Conservation (phyloP, 768 basidiomycete genomes). For the Termitomyces sp. region DNA sequence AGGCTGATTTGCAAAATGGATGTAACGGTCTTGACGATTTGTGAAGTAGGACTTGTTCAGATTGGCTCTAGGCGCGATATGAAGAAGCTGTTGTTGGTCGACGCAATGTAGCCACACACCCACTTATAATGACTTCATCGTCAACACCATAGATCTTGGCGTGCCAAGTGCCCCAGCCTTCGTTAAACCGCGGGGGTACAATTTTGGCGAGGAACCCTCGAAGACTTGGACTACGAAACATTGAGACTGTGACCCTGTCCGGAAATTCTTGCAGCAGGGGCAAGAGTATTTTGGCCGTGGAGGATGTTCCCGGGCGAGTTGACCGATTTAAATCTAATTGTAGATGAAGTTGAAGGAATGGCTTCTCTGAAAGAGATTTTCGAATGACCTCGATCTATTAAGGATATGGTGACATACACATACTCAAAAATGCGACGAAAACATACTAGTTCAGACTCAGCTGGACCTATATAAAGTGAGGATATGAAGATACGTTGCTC, state of each 20-base stretch:
- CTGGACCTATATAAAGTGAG: conserved; percentile 80
- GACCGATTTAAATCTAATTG: conserved; percentile 79
- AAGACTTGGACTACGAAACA: conserved; percentile 87
- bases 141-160: conserved; percentile 94
- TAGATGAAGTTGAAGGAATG: conserved; percentile 60
- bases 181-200: conserved; percentile 91
- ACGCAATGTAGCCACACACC: conserved; percentile 45
- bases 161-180: conserved; percentile 99
- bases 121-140: conserved; percentile 87
- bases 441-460: conserved; percentile 74
- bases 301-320: conserved; percentile 65
- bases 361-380: conserved; percentile 50
- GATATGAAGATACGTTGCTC: conserved; percentile 82
- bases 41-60: conserved; percentile 91
- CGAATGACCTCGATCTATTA: conserved; percentile 67
- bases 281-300: conserved; percentile 61
- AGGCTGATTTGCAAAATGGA: conserved; percentile 61
- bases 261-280: conserved; percentile 73
- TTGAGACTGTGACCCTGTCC: conserved; percentile 63
- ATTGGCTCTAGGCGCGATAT: conserved; percentile 63
- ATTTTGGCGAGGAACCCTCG: conserved; percentile 66
- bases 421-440: neutral
- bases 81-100: neutral
- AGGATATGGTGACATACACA: neutral
- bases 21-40: conserved; percentile 91